A percentile compares a stretch with the other conserved stretches of the same genome.
phyloP scores from a whole-genome alignment of 208 protist genomes.

The Herpetomonas tarakana region DNA sequence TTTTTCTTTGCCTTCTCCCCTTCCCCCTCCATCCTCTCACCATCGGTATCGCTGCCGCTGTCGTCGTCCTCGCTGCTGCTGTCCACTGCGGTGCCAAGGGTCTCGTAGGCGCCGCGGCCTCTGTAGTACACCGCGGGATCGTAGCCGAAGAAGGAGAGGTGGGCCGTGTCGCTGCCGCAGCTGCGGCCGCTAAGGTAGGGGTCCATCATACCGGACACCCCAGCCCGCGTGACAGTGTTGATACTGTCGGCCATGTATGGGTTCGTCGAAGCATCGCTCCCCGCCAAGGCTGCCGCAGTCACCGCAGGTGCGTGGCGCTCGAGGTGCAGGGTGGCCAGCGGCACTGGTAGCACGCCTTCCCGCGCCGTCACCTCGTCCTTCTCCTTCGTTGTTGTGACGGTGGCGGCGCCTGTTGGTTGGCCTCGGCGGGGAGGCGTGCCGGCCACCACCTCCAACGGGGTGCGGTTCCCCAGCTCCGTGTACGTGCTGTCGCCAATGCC shows the following conservation, averaged over 20 bases:
- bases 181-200: constrained; percentile 52
- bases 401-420: not conserved
- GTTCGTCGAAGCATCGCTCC: not conserved
- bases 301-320: not conserved
- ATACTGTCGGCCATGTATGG: constrained; percentile 28
- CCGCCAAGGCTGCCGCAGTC: not conserved
- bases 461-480: constrained; percentile 42
- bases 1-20: no score
- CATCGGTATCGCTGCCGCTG: not conserved
- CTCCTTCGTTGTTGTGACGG: not conserved
- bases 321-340: not conserved
- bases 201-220: constrained; percentile 71
- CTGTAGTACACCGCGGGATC: constrained; percentile 54
- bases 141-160: constrained; percentile 72
- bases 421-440: constrained; percentile 23
- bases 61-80: not conserved
- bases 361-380: not conserved
- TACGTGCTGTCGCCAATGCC: constrained; percentile 70
- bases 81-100: constrained; percentile 48
- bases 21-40: no score
- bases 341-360: no score
- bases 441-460: constrained; percentile 68
- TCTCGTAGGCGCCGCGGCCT: constrained; percentile 66
- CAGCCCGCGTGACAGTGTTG: constrained; percentile 43
- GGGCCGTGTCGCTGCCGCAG: constrained; percentile 79